phyloP scores from a whole-genome alignment of 352 stramenopile genomes.

The Phytopythium montanum region DNA sequence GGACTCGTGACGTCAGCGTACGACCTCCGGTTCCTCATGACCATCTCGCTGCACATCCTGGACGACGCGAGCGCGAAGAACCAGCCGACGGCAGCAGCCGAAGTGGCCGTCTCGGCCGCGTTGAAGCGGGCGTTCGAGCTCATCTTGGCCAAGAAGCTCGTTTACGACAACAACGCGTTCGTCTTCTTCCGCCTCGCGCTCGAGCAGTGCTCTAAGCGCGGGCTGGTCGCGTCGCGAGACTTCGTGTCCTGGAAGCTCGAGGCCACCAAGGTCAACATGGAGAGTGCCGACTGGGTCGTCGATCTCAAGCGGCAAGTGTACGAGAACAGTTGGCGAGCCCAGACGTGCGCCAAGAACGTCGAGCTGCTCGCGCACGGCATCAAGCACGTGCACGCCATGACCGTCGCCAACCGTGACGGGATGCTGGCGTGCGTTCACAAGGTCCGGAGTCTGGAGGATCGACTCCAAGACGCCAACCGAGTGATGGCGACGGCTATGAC shows the following conservation, averaged over 20 bases:
- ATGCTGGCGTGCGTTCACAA: conserved; percentile 5
- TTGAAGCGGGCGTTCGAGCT: conserved; percentile 23
- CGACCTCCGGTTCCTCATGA: conserved; percentile 24
- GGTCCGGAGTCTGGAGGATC: conserved; percentile 5
- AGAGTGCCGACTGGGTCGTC: conserved; percentile 29
- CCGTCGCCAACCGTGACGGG: conserved; percentile 10
- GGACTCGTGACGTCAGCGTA: conserved; percentile 28
- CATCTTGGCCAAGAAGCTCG: conserved; percentile 25
- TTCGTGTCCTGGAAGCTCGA: conserved; percentile 20
- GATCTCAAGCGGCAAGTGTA: conserved; percentile 28
- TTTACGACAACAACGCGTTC: conserved; percentile 25
- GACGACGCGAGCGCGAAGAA: neutral
- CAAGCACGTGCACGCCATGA: conserved; percentile 13
- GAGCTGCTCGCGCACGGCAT: conserved; percentile 12
- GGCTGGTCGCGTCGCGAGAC: conserved; percentile 10
- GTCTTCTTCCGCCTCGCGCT: conserved; percentile 29
- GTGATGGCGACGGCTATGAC: conserved; percentile 10
- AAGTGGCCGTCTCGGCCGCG: neutral
- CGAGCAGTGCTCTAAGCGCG: conserved; percentile 12
- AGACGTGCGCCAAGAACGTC: conserved; percentile 12
- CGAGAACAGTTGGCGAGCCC: conserved; percentile 12
- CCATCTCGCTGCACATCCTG: conserved; percentile 11
- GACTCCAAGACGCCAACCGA: conserved; percentile 1
- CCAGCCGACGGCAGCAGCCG: neutral
- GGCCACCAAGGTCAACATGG: conserved; percentile 30